These are phyloP conservation scores for Silene noctiflora DNA, from an alignment of 179 eudicot genomes.

Conservation along the genomic window DNA sequence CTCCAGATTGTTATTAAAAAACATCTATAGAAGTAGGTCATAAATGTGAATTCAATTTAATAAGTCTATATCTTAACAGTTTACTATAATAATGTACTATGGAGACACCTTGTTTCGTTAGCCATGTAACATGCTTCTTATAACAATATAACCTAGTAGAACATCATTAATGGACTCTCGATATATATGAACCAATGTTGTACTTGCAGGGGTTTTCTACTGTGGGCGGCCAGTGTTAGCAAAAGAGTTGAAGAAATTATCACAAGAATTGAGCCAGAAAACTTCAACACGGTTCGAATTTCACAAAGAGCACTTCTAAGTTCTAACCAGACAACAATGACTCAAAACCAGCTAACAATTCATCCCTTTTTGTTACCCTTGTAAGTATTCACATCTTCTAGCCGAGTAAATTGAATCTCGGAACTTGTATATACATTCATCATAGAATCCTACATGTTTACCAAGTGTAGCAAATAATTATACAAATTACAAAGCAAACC, in stretches of 20 bases:
- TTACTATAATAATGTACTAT: too few species aligned
- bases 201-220: constrained; percentile 87
- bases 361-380: constrained; percentile 23
- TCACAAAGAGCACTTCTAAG: constrained; percentile 83
- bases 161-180: background rate
- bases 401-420: constrained; percentile 9
- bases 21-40: background rate
- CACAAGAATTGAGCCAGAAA: constrained; percentile 65
- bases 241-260: constrained; percentile 76
- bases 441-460: constrained; percentile 25
- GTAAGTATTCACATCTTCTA: constrained; percentile 30
- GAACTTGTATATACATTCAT: constrained; percentile 24
- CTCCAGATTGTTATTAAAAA: too few species aligned
- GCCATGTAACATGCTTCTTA: background rate
- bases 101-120: too few species aligned
- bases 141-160: background rate
- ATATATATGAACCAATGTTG: background rate
- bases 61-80: background rate
- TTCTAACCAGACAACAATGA: constrained; percentile 36
- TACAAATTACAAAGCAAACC: constrained; percentile 14
- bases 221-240: constrained; percentile 84
- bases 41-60: background rate
- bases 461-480: constrained; percentile 20
- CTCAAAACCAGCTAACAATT: constrained; percentile 16
- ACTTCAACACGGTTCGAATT: constrained; percentile 85